A percentile compares a stretch with the other conserved stretches of the same genome.
Evolutionary conservation across 306 rosid species (phyloP).

Genomic region (Vigna mungo): DNA sequence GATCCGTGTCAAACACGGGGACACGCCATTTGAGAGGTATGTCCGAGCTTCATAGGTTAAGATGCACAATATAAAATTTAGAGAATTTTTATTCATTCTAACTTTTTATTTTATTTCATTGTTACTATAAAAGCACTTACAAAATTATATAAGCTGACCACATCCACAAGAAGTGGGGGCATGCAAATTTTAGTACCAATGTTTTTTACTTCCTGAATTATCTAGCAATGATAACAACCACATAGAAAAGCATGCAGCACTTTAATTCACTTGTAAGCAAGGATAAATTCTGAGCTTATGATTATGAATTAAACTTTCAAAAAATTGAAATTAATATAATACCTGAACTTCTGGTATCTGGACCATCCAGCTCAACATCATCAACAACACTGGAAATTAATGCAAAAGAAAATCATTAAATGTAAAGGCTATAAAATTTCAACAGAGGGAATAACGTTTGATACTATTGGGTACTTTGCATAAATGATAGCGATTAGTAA

Average conservation of each 20-base stretch:
- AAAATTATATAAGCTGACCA: neutral
- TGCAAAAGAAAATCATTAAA: slow-evolving; percentile 33
- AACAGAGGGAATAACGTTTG: slow-evolving; percentile 1
- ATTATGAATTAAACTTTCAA: slow-evolving; percentile 6
- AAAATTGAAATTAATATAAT: slow-evolving; percentile 35
- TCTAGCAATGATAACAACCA: neutral
- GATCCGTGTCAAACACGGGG: too few relatives aligned
- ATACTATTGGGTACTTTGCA: slow-evolving; percentile 6
- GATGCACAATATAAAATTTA: neutral
- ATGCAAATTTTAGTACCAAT: slow-evolving; percentile 31
- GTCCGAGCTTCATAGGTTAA: neutral
- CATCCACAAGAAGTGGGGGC: slow-evolving; percentile 6
- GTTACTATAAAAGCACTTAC: neutral
- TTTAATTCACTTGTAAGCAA: slow-evolving; percentile 9
- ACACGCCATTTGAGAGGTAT: too few relatives aligned
- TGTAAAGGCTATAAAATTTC: slow-evolving; percentile 16
- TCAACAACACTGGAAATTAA: slow-evolving; percentile 73
- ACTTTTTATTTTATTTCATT: neutral
- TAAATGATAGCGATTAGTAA: slow-evolving; percentile 24
- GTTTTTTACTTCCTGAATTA: neutral
- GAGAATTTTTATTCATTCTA: neutral
- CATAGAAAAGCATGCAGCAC: neutral
- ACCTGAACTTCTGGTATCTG: slow-evolving; percentile 64
- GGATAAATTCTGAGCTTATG: slow-evolving; percentile 3
- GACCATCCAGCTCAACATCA: slow-evolving; percentile 56